Conservation (phyloP, 208 protist species). For the Crithidia expoeki region DNA sequence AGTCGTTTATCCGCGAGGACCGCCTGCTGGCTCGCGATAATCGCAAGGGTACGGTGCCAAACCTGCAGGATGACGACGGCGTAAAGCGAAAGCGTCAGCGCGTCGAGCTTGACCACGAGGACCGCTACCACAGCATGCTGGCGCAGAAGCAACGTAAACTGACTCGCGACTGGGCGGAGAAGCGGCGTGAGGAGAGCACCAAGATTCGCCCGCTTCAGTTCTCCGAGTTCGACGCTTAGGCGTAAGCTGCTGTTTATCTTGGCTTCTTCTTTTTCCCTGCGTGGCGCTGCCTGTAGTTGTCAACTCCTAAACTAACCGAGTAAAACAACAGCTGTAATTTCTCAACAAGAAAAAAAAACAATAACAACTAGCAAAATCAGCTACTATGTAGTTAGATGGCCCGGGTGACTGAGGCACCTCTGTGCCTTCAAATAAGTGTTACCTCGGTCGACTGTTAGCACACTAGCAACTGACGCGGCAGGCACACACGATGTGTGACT, state of each 20-base stretch:
- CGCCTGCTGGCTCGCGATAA: conserved; percentile 66
- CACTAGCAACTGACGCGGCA: no score
- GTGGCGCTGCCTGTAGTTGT: background rate
- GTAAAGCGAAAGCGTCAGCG: conserved; percentile 55
- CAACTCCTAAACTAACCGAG: background rate
- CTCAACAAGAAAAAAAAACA: background rate
- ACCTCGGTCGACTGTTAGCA: no score
- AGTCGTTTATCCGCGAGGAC: conserved; percentile 69
- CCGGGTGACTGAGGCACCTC: background rate
- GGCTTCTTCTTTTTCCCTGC: background rate
- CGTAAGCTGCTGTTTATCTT: background rate
- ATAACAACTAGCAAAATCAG: background rate
- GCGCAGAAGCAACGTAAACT: conserved; percentile 83
- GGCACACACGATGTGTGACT: no score
- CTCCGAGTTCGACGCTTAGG: conserved; percentile 80
- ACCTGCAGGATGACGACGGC: conserved; percentile 19
- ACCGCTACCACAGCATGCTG: conserved; percentile 74
- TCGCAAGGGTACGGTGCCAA: conserved; percentile 41
- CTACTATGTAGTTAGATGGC: background rate
- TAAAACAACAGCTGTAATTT: background rate
- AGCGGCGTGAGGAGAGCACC: conserved; percentile 52
- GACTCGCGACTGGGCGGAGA: conserved; percentile 79
- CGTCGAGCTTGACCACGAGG: conserved; percentile 77
- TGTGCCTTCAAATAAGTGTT: no score
- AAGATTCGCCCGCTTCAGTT: conserved; percentile 73